Conservation (phyloP, 2,329 filamentous ascomycete species). For the Fusarium sp. region DNA sequence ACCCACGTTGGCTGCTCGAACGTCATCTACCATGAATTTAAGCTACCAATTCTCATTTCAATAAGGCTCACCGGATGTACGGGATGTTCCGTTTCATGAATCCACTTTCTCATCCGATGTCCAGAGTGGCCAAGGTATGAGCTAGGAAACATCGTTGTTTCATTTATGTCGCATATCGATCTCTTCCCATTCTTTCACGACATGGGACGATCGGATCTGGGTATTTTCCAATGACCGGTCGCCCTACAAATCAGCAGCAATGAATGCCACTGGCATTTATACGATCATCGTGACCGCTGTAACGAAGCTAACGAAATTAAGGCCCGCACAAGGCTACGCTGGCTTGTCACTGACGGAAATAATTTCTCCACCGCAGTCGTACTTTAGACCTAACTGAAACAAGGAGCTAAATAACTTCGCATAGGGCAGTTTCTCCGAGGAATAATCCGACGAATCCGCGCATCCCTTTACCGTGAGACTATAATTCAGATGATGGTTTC, state of each 20-base stretch:
- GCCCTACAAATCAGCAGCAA: fast-evolving
- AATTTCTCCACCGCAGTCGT: not conserved
- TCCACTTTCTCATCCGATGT: not conserved
- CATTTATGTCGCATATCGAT: fast-evolving
- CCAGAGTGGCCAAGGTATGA: not conserved
- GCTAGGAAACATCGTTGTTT: not conserved
- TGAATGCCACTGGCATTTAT: not conserved
- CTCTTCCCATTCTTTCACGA: fast-evolving
- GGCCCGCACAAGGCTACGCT: not conserved
- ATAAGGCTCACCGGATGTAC: not conserved
- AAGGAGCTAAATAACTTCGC: not conserved
- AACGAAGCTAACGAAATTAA: not conserved
- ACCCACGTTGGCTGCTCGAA: not conserved
- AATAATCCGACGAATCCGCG: not conserved
- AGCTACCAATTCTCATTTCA: fast-evolving
- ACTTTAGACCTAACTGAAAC: not conserved
- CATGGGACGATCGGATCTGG: not conserved
- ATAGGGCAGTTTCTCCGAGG: not conserved
- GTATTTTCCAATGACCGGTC: not conserved
- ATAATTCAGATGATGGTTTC: not conserved
- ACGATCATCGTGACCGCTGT: no score
- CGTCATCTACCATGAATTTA: fast-evolving
- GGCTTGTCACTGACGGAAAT: not conserved
- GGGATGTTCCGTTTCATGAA: not conserved
- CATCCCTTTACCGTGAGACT: not conserved